Evolutionary conservation across 495 filamentous ascomycete genomes (phyloP).

Genomic region (Extremus antarcticus): DNA sequence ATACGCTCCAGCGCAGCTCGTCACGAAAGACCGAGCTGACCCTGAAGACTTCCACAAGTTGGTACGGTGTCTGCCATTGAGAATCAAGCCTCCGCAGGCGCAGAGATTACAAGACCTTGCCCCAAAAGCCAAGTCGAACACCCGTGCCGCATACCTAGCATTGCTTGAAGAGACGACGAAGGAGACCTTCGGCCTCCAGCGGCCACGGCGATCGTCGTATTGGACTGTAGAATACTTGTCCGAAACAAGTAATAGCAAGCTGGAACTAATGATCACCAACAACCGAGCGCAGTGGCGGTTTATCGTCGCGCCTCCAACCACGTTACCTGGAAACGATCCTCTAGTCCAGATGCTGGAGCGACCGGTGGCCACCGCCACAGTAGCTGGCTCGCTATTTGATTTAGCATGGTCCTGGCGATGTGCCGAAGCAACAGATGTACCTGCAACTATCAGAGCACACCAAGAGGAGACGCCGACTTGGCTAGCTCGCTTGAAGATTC

Average conservation of each 20-base stretch:
- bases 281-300: slow-evolving; percentile 42
- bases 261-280: slow-evolving; percentile 40
- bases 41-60: slow-evolving; percentile 41
- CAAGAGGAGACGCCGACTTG: slow-evolving; percentile 10
- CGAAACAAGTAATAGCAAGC: slow-evolving; percentile 13
- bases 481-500: slow-evolving; percentile 18
- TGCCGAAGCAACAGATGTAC: neutral
- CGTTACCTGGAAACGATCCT: slow-evolving; percentile 31
- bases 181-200: slow-evolving; percentile 37
- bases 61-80: slow-evolving; percentile 19
- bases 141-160: slow-evolving; percentile 21
- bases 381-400: slow-evolving; percentile 19
- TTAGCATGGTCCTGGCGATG: slow-evolving; percentile 16
- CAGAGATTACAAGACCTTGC: neutral
- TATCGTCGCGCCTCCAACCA: slow-evolving; percentile 37
- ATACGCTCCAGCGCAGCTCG: slow-evolving; percentile 27
- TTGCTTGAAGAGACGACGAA: slow-evolving; percentile 28
- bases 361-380: slow-evolving; percentile 46
- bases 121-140: neutral
- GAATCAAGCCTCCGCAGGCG: slow-evolving; percentile 13
- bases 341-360: slow-evolving; percentile 39
- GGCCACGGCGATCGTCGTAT: slow-evolving; percentile 36
- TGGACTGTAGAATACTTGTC: slow-evolving; percentile 48
- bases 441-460: slow-evolving; percentile 2
- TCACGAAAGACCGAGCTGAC: slow-evolving; percentile 23